Base-by-base conservation (phyloP, 805 yeast genomes). In the Debaryomyces prosopidis region DNA sequence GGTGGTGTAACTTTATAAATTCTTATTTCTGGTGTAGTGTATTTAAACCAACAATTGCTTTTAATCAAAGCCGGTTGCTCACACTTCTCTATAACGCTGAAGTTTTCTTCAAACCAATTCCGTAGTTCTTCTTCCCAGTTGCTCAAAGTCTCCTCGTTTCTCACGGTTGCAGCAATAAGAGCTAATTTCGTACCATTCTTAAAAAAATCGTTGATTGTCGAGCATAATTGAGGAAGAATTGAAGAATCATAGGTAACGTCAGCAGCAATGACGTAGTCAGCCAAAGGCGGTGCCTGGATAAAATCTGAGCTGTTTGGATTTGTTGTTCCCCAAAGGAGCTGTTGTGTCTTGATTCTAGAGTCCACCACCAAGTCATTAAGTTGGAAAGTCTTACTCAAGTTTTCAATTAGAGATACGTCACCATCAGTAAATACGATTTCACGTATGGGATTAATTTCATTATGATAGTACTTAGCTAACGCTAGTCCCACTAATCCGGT, bases 231-330 rank as follows among this genome's bases (percentile, higher is more conserved):
- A 0, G 82, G 81, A 16, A 89, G 72, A 2, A 82, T 71, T 3
- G 76, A 66, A 2, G 81, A 60, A 57, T 91, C 97, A 63, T 87
- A 91, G 0, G 96, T 89, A 11, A 91, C 89, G 63, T 91, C 98
- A 0, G 97, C 94, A 0, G 91, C 96, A 3, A 89, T 57, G 0
- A 89, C 66, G 1, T 83, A 62, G 53, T 84, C 82, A 3, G 71
- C 62, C 9, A 47, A 52, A 0, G 63, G 59, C 2, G 50, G 49
- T 3, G 36, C 57, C 2, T 79, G 79, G 1, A 76, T 55, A 7
- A 57, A 54, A 3, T 54, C 43, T 32, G 66, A 66, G 1, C 78
- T 74, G 3, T 16, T 18, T 4, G 41, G 44, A 36, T 50, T 53
- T n/a, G 55, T 51, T 16, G 62, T 45, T 78, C 96, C 90, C 84